Conservation (phyloP, 805 yeast species). For the Saccharomycopsis javanensis region DNA sequence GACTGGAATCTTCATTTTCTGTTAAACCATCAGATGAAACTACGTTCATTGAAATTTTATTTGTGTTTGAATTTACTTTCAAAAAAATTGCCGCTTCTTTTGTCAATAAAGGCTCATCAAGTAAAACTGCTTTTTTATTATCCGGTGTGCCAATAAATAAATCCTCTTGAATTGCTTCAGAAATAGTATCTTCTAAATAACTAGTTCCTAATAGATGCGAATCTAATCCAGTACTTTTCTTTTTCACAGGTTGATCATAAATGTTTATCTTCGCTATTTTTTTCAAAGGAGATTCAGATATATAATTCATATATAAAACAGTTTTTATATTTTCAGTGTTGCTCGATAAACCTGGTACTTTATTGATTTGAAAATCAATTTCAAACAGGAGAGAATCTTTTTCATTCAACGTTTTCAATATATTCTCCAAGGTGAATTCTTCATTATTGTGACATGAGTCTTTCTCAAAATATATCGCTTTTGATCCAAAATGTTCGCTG, state of each 20-base stretch:
- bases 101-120: constrained; percentile 4
- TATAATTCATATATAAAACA: background rate
- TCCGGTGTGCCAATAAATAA: background rate
- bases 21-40: background rate
- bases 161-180: background rate
- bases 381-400: background rate
- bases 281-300: background rate
- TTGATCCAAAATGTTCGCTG: background rate
- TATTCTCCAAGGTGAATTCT: background rate
- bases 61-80: background rate
- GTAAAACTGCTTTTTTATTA: background rate
- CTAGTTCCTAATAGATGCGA: background rate
- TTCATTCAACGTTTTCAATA: background rate
- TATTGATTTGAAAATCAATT: background rate
- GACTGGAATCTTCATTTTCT: background rate
- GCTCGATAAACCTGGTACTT: background rate
- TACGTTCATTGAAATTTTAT: background rate
- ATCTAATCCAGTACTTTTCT: background rate
- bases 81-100: constrained; percentile 4
- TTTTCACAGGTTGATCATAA: background rate
- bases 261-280: background rate
- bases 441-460: background rate
- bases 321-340: background rate
- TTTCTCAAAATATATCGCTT: background rate
- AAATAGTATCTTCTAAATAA: background rate